These are phyloP conservation scores for Scutellaria galericulata DNA, from an alignment of 257 asterid genomes.

Conservation along the genomic window DNA sequence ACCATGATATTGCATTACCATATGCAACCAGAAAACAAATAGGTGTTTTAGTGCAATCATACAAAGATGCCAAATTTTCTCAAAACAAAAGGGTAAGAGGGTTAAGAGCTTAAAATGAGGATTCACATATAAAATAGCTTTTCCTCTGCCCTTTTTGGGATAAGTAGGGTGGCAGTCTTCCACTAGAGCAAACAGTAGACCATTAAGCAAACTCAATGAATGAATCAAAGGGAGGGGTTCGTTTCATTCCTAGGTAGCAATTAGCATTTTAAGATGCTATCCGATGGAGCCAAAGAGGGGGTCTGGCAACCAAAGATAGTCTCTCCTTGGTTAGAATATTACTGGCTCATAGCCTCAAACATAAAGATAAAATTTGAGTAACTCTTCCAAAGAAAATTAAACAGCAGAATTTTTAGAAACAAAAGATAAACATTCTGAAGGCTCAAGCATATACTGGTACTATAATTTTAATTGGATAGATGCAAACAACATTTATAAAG, in stretches of 20 bases:
- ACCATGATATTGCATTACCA: not conserved
- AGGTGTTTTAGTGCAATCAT: not conserved
- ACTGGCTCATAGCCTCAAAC: no score
- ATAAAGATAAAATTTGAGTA: not conserved
- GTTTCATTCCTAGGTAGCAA: no score
- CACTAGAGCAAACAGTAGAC: not conserved
- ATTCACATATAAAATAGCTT: not conserved
- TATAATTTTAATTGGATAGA: conserved; percentile 1
- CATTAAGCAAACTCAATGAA: not conserved
- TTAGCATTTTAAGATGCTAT: no score
- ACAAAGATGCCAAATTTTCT: not conserved
- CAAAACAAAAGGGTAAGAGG: no score
- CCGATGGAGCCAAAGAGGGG: no score
- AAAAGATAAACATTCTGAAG: not conserved
- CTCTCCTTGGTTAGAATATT: no score
- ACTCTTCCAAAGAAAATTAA: not conserved
- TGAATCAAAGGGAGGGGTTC: no score
- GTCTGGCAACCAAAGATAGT: no score
- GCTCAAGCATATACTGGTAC: not conserved
- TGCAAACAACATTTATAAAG: not conserved
- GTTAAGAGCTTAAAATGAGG: no score
- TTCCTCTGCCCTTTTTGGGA: not conserved
- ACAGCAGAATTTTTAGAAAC: not conserved
- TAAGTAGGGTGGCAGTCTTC: conserved; percentile 4
- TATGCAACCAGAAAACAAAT: not conserved